Conservation (phyloP, 2,329 filamentous ascomycete genomes). For the Dothiorella sarmentorum region DNA sequence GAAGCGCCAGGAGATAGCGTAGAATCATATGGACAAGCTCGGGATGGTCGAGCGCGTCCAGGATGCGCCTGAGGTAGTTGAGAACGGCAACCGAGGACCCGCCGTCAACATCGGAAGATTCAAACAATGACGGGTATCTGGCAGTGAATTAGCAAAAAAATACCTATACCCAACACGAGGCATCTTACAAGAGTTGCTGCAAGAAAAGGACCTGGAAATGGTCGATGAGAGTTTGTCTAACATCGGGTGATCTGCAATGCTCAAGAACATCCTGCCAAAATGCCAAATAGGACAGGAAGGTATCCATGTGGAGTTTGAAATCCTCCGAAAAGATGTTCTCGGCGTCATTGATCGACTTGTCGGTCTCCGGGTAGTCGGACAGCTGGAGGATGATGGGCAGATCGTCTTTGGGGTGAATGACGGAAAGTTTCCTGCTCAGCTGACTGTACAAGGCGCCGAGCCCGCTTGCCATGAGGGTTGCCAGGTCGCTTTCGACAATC, state of each 20-base stretch:
- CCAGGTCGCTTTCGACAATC: constrained; percentile 95
- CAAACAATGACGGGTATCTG: constrained; percentile 89
- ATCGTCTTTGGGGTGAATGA: constrained; percentile 69
- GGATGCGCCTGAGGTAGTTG: constrained; percentile 84
- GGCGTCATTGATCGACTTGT: constrained; percentile 62
- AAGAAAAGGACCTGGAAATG: constrained; percentile 97
- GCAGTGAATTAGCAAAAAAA: constrained; percentile 15
- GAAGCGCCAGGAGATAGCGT: constrained; percentile 83
- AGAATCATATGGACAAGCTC: constrained; percentile 93
- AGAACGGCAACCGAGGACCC: constrained; percentile 94
- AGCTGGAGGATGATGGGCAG: constrained; percentile 81
- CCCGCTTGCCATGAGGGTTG: constrained; percentile 94
- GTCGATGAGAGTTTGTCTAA: constrained; percentile 88
- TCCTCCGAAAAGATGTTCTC: constrained; percentile 70
- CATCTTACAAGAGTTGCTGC: constrained; percentile 77
- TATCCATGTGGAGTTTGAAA: constrained; percentile 83
- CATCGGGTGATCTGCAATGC: constrained; percentile 86
- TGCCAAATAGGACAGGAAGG: constrained; percentile 88
- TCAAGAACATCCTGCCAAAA: constrained; percentile 99
- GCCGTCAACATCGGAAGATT: constrained; percentile 95
- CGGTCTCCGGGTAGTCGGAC: constrained; percentile 79
- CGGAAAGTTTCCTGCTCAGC: constrained; percentile 69
- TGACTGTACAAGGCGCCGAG: constrained; percentile 75
- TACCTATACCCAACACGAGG: neutral
- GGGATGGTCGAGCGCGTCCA: constrained; percentile 87